Base-by-base conservation (phyloP, 1,284 basidiomycete genomes). In the Tilletia caries region DNA sequence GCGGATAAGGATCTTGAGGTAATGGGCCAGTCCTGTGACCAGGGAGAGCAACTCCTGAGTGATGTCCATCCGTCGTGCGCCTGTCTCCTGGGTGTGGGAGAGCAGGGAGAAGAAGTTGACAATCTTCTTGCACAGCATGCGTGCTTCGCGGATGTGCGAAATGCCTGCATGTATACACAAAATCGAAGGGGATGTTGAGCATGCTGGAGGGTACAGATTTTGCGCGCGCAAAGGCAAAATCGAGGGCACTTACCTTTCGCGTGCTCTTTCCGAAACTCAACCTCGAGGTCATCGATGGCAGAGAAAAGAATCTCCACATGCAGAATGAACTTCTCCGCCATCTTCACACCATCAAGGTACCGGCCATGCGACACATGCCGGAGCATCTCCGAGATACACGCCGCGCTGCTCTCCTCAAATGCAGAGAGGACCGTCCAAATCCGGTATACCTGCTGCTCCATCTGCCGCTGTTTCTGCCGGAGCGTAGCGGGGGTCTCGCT, bases 341-440 rank as follows among this genome's bases (percentile, higher is more conserved):
- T 94, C 73, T 93, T 88, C 78, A 99, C 95, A 68, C 95, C 95
- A 79, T 98, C 95, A 68, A 97, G 87, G 83, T 98, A 95, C 79
- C 94, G 90, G 18, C 93, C 92, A 79, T 91, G 95, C 87, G 93
- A 96, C 85, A 99, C 96, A 80, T 96, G 93, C 71, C 80, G 75
- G 33, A 98, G 87, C 95, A 99, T 99, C 83, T 98, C 95, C 29
- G 93, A 95, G 77, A 99, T 99, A 85, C 96, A 96, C 4, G 95
- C 95, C n/a, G 95, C 95, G 76, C 92, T 95, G 44, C 93, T 95
- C 85, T 99, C 95, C 84, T 99, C 95, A 78, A 98, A 99, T 1
- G 95, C 93, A 23, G 94, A 97, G 37, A 99, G 87, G 37, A 98
- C 94, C 87, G 95, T 97, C 95, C 95, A 99, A 79, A 99, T 98